Evolutionary conservation across 139 green algal species (phyloP).

Genomic region (Volvox reticuliferus): DNA sequence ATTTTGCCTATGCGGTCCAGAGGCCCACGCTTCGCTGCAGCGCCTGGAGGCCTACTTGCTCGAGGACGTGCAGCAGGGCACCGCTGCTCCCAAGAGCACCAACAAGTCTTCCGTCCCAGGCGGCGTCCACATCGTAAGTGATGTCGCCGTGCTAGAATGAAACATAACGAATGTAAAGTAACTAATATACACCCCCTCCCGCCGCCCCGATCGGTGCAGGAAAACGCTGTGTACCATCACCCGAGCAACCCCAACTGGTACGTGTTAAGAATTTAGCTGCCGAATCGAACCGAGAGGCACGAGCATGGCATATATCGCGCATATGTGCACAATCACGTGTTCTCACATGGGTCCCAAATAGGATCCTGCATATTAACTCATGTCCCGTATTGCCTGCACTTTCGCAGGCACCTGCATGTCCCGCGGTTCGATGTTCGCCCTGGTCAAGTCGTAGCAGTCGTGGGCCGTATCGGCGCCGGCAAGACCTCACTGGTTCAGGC

Average conservation of each 20-base stretch:
- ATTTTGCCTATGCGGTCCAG: background rate
- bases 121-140: constrained; percentile 12
- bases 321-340: too few relatives aligned
- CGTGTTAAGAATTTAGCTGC: too few relatives aligned
- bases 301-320: too few relatives aligned
- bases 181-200: too few relatives aligned
- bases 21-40: constrained; percentile 57
- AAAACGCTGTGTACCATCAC: constrained; percentile 69
- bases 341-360: too few relatives aligned
- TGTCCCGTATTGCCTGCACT: too few relatives aligned
- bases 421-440: constrained; percentile 54
- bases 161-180: too few relatives aligned
- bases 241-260: constrained; percentile 52
- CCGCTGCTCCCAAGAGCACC: background rate
- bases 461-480: constrained; percentile 66
- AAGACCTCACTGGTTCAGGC: constrained; percentile 65
- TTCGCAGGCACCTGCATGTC: constrained; percentile 46
- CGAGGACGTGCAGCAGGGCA: constrained; percentile 43
- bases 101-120: constrained; percentile 1
- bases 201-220: constrained; percentile 21
- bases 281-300: too few relatives aligned
- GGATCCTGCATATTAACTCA: too few relatives aligned
- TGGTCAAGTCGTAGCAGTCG: constrained; percentile 68
- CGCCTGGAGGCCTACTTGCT: constrained; percentile 74
- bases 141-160: too few relatives aligned